phyloP scores from a whole-genome alignment of 176 grass and related monocot genomes.

The Oryza rufipogon region DNA sequence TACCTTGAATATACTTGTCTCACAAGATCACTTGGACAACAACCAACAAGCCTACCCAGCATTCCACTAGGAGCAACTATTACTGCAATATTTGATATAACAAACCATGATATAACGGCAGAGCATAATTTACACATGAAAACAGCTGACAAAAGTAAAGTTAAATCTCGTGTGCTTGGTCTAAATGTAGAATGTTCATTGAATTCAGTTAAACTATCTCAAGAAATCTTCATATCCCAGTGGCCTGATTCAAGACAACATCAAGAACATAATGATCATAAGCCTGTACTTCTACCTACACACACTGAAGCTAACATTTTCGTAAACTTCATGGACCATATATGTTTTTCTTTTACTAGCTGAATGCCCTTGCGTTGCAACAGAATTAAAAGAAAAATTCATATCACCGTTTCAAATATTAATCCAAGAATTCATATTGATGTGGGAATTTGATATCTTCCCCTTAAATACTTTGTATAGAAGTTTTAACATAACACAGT shows the following conservation, averaged over 20 bases:
- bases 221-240: constrained; percentile 21
- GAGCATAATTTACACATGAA: constrained; percentile 15
- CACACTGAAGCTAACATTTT: constrained; percentile 13
- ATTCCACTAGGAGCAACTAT: constrained; percentile 97
- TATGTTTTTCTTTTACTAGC: not conserved
- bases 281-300: not conserved
- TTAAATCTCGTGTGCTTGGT: not conserved
- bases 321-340: not conserved
- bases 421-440: too few relatives aligned
- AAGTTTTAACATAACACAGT: too few relatives aligned
- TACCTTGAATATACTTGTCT: constrained; percentile 97
- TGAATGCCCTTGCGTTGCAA: too few relatives aligned
- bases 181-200: not conserved
- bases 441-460: too few relatives aligned
- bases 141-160: constrained; percentile 29
- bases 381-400: too few relatives aligned
- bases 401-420: too few relatives aligned
- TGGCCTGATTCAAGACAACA: constrained; percentile 1
- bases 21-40: constrained; percentile 95
- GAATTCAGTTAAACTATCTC: constrained; percentile 18
- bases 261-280: constrained; percentile 6
- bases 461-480: too few relatives aligned
- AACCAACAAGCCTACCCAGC: constrained; percentile 93
- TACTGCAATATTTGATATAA: constrained; percentile 69
- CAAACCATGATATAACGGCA: constrained; percentile 34